Evolutionary conservation across 106 monocot species (phyloP).

Genomic region (Dioscorea dumetorum): DNA sequence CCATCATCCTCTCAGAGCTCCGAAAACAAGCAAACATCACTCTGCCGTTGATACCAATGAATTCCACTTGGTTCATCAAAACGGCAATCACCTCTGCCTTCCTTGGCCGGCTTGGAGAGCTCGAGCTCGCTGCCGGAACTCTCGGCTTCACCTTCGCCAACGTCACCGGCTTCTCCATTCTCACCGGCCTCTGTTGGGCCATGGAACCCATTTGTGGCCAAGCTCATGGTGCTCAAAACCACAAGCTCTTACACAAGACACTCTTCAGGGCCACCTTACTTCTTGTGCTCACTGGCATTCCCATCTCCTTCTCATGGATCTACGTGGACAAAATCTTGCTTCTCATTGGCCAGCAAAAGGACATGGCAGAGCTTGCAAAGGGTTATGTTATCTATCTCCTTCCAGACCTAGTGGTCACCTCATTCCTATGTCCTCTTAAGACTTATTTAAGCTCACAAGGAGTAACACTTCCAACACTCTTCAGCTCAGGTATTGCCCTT

Average conservation of each 20-base stretch:
- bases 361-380: constrained; percentile 51
- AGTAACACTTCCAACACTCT: constrained; percentile 60
- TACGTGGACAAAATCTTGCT: constrained; percentile 57
- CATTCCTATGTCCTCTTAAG: constrained; percentile 73
- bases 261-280: constrained; percentile 63
- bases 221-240: constrained; percentile 76
- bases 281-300: constrained; percentile 44
- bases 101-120: not conserved
- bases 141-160: constrained; percentile 68
- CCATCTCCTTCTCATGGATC: constrained; percentile 73
- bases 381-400: constrained; percentile 49
- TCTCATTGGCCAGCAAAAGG: constrained; percentile 46
- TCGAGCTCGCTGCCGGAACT: constrained; percentile 41
- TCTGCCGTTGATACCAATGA: constrained; percentile 13
- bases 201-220: constrained; percentile 58
- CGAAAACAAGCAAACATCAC: not conserved
- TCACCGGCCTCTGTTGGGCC: constrained; percentile 29
- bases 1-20: not conserved
- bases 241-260: constrained; percentile 58
- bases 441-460: constrained; percentile 79
- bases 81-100: not conserved
- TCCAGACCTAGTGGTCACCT: constrained; percentile 60
- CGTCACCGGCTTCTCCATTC: constrained; percentile 59
- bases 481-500: constrained; percentile 45
- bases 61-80: constrained; percentile 38